Evolutionary conservation across 2,329 filamentous ascomycete species (phyloP).

Genomic region (Epicoccum nigrum): DNA sequence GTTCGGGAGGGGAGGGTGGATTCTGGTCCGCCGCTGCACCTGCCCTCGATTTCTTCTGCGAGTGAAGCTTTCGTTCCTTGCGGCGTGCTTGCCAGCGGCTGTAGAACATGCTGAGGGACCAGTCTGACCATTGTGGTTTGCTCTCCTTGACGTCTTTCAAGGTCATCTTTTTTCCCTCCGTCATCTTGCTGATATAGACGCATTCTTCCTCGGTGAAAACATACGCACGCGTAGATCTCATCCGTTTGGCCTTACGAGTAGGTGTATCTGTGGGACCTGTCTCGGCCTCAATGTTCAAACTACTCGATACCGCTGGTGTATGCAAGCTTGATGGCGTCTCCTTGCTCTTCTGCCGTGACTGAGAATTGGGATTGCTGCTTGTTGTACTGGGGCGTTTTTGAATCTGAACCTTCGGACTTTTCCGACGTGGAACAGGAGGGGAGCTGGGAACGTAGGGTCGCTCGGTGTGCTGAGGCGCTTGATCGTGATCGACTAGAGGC

Average conservation of each 20-base stretch:
- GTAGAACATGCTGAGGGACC: conserved; percentile 21
- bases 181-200: conserved; percentile 44
- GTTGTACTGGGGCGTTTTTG: background rate
- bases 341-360: background rate
- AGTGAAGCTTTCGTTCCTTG: conserved; percentile 18
- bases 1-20: background rate
- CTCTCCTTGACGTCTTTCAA: conserved; percentile 33
- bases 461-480: background rate
- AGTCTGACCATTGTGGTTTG: conserved; percentile 27
- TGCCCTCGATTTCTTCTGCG: background rate
- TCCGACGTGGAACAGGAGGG: conserved; percentile 10
- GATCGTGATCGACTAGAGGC: background rate
- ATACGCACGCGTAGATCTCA: conserved; percentile 12
- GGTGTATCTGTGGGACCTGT: background rate
- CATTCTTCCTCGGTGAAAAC: conserved; percentile 44
- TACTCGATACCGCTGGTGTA: background rate
- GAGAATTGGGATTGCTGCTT: background rate
- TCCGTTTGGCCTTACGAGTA: no score
- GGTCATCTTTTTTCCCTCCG: conserved; percentile 28
- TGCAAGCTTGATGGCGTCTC: background rate
- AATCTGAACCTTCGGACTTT: conserved; percentile 23
- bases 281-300: background rate
- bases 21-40: background rate
- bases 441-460: background rate
- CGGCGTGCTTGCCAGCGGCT: conserved; percentile 23